Conservation (phyloP, 805 yeast species). For the Saturnispora silvae region DNA sequence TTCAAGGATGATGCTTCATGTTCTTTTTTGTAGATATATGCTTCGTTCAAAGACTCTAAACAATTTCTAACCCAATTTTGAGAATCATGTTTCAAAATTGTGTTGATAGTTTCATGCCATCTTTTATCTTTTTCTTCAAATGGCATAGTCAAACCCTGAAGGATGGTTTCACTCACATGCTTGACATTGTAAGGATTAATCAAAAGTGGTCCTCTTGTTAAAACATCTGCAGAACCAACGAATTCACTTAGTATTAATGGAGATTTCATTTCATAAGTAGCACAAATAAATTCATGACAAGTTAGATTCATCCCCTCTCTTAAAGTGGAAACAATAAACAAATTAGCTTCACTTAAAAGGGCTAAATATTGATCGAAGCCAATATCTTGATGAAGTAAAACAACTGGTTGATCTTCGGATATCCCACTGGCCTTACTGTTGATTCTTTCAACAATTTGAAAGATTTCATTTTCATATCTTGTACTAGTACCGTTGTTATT, state of each 20-base stretch:
- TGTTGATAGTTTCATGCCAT: conserved; percentile 53
- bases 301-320: conserved; percentile 97
- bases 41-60: conserved; percentile 37
- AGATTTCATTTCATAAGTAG: conserved; percentile 59
- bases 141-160: conserved; percentile 55
- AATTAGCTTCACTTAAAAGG: conserved; percentile 72
- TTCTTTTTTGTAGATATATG: conserved; percentile 33
- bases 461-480: conserved; percentile 62
- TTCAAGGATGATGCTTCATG: conserved; percentile 17
- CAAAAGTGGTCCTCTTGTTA: conserved; percentile 58
- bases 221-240: conserved; percentile 82
- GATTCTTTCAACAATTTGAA: conserved; percentile 73
- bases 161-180: conserved; percentile 53
- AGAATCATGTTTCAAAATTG: conserved; percentile 59
- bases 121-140: conserved; percentile 44
- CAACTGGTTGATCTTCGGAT: conserved; percentile 72
- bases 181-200: conserved; percentile 88
- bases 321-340: conserved; percentile 79
- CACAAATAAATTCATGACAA: conserved; percentile 84
- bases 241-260: conserved; percentile 86
- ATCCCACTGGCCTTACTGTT: conserved; percentile 67
- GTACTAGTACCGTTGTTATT: conserved; percentile 44
- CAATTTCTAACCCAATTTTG: conserved; percentile 61
- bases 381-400: conserved; percentile 77
- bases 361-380: conserved; percentile 87